A percentile compares a stretch with the other conserved stretches of the same genome.
These are phyloP conservation scores for Chaetomidium leptoderma DNA, from an alignment of 495 filamentous ascomycete genomes.

Conservation along the genomic window DNA sequence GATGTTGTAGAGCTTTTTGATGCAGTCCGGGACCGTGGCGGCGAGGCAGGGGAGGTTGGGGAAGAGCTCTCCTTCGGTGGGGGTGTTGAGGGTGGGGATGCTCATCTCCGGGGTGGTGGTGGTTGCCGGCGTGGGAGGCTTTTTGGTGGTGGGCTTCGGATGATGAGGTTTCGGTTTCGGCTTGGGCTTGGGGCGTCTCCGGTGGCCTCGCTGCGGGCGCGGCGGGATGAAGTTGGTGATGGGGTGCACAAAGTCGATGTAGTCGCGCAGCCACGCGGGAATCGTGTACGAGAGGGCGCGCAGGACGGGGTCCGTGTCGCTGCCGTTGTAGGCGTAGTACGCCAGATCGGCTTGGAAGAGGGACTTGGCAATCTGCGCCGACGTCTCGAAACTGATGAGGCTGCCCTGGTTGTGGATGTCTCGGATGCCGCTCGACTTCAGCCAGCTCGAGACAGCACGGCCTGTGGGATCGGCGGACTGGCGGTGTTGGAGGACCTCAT, in stretches of 20 bases:
- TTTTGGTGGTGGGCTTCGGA: neutral
- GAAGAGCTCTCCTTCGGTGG: slow-evolving; percentile 17
- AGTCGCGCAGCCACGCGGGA: slow-evolving; percentile 38
- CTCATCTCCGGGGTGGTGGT: neutral
- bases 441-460: slow-evolving; percentile 35
- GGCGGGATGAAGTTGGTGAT: slow-evolving; percentile 43
- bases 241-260: slow-evolving; percentile 43
- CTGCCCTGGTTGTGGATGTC: slow-evolving; percentile 27
- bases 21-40: slow-evolving; percentile 35
- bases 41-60: slow-evolving; percentile 31
- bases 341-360: slow-evolving; percentile 38
- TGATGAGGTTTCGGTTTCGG: neutral
- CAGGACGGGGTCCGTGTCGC: slow-evolving; percentile 22
- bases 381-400: slow-evolving; percentile 34
- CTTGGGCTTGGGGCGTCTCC: slow-evolving; percentile 5
- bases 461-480: slow-evolving; percentile 21
- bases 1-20: slow-evolving; percentile 41
- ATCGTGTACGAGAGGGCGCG: slow-evolving; percentile 45
- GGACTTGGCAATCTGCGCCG: slow-evolving; percentile 31
- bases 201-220: slow-evolving; percentile 8
- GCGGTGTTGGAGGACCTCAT: slow-evolving; percentile 31
- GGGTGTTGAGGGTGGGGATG: slow-evolving; percentile 13
- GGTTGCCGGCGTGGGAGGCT: neutral
- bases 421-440: slow-evolving; percentile 30
- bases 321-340: slow-evolving; percentile 33